phyloP scores from a whole-genome alignment of 164 flowering plant species.

The Nymphaea thermarum region DNA sequence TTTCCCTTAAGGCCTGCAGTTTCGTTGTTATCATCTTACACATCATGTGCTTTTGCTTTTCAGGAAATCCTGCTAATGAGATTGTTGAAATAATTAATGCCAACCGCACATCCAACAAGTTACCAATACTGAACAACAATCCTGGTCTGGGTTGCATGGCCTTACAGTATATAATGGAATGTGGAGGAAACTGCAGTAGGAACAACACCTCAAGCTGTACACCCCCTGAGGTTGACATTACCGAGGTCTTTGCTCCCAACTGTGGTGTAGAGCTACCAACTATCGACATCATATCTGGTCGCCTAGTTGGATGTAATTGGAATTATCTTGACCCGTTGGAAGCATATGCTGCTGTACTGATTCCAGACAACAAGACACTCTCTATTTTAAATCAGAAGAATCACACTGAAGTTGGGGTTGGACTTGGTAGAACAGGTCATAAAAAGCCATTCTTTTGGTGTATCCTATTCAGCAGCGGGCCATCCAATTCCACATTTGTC shows the following conservation, averaged over 20 bases:
- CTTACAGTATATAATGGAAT: conserved; percentile 50
- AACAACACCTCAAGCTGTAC: conserved; percentile 43
- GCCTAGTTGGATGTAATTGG: conserved; percentile 48
- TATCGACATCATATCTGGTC: conserved; percentile 49
- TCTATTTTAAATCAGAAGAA: conserved; percentile 38
- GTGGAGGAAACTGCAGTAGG: conserved; percentile 53
- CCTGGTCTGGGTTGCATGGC: conserved; percentile 92
- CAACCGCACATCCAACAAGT: conserved; percentile 55
- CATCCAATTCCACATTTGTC: conserved; percentile 58
- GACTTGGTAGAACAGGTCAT: conserved; percentile 29
- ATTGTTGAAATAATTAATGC: conserved; percentile 59
- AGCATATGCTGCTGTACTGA: conserved; percentile 45
- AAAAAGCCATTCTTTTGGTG: conserved; percentile 74
- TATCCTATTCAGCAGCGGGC: conserved; percentile 51
- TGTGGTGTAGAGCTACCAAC: conserved; percentile 95
- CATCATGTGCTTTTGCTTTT: not conserved
- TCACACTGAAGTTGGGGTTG: conserved; percentile 62
- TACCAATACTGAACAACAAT: conserved; percentile 31
- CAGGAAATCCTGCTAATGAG: conserved; percentile 76
- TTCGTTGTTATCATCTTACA: not conserved
- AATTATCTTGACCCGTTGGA: conserved; percentile 42
- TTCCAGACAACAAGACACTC: conserved; percentile 29
- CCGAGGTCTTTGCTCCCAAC: conserved; percentile 77
- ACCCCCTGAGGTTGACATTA: conserved; percentile 59
- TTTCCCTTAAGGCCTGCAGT: not conserved